Evolutionary conservation across 768 basidiomycete species (phyloP), one percentile per base, ranked within the genome.

Genomic region (Termitomyces sp.): DNA sequence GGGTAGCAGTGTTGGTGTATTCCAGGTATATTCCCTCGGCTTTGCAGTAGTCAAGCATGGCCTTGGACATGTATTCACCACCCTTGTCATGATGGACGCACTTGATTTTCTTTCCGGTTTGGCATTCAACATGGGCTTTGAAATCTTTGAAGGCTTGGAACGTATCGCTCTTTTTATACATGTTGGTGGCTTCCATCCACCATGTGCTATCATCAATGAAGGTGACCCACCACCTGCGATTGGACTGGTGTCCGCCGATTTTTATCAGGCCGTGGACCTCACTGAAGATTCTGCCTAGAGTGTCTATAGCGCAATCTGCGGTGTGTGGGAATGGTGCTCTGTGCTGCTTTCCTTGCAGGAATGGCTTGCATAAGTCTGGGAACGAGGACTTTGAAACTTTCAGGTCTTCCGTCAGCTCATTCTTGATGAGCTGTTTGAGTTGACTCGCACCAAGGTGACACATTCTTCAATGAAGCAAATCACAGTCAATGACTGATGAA

Each of bases 31-130:
- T 39, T 16, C 18, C 38, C 12, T 59, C 25, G 41, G 60, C 53
- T 12, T 52, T 57, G 15, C 50, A 61, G 57, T 59, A 68, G 2
- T 56, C 49, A 22, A 60, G 45, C 7, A 70, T 56, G 31, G 52
- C 62, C 2, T 50, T 56, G 13, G 52, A 57, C 38, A 66, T 69
- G 60, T 64, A 74, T 52, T 74, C 72, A 5, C 68, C 72, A 11
- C 71, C 73, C 43, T 71, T 66, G 59, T 76, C 68, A 46, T 67
- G 61, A 18, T 65, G 62, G 25, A 71, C 46, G 1, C 35, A 31
- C 43, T 20, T n/a, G n/a, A n/a, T n/a, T n/a, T n/a, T 38, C 18
- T 20, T 39, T 2, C 18, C 7, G 10, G 38, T 39, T 18, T 39
- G 38, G 7, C n/a, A n/a, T 16, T 39, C 38, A 3, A 39, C 18